Evolutionary conservation across 2,329 filamentous ascomycete genomes (phyloP).

Genomic region (Sporothrix sp.): DNA sequence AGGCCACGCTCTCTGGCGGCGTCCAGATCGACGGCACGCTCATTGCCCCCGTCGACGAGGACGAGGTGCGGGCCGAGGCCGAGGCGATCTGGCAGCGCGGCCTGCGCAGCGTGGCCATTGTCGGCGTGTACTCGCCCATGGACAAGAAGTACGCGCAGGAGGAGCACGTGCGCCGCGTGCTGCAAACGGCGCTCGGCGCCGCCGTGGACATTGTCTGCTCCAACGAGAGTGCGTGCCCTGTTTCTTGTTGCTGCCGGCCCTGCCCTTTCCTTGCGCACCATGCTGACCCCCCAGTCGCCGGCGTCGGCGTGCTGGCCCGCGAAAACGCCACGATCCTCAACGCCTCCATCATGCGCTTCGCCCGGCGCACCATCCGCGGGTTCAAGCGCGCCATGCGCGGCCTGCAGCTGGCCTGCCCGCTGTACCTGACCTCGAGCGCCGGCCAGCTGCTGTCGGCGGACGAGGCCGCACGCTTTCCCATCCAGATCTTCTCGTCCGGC

Average conservation of each 20-base stretch:
- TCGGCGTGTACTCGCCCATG: conserved; percentile 49
- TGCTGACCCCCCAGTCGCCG: conserved; percentile 18
- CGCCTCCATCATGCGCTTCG: conserved; percentile 38
- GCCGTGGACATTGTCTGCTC: conserved; percentile 27
- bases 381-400: conserved; percentile 36
- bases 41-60: conserved; percentile 36
- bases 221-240: conserved; percentile 20
- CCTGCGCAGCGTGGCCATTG: conserved; percentile 39
- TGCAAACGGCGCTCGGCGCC: conserved; percentile 31
- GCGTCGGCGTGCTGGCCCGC: conserved; percentile 34
- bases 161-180: conserved; percentile 39
- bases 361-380: conserved; percentile 34
- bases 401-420: conserved; percentile 28
- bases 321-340: conserved; percentile 47
- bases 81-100: conserved; percentile 20
- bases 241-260: not conserved
- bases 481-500: conserved; percentile 35
- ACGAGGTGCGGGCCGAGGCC: conserved; percentile 22
- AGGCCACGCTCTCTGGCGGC: conserved; percentile 40
- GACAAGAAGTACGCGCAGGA: conserved; percentile 45
- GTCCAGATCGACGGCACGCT: conserved; percentile 41
- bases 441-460: conserved; percentile 35
- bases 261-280: not conserved
- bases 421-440: conserved; percentile 43
- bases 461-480: conserved; percentile 34